A percentile compares a stretch with the other conserved stretches of the same genome.
Evolutionary conservation across 495 filamentous ascomycete genomes (phyloP).

Genomic region (Annulohypoxylon moriforme): DNA sequence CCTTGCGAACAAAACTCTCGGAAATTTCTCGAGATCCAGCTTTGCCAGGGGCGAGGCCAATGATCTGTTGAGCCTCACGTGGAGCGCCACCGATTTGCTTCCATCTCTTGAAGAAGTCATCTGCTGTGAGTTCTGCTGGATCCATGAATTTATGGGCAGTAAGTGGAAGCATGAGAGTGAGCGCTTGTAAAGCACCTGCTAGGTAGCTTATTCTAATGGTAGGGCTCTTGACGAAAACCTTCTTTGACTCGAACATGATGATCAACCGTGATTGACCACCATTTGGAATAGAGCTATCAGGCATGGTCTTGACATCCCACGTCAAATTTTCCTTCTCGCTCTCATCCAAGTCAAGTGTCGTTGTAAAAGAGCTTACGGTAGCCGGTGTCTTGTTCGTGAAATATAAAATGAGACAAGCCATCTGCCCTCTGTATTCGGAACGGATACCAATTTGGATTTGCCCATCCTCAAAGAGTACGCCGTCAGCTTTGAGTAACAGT

Average conservation of each 20-base stretch:
- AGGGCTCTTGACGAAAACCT: conserved; percentile 83
- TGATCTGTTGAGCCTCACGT: conserved; percentile 87
- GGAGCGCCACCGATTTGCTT: conserved; percentile 93
- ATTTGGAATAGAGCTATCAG: conserved; percentile 81
- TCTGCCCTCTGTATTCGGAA: conserved; percentile 91
- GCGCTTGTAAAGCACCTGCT: conserved; percentile 90
- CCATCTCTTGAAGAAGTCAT: conserved; percentile 99
- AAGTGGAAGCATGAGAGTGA: conserved; percentile 91
- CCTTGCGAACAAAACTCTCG: conserved; percentile 69
- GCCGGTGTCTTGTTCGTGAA: conserved; percentile 92
- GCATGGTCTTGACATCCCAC: conserved; percentile 85
- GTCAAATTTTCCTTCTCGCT: conserved; percentile 75
- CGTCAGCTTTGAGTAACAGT: conserved; percentile 81
- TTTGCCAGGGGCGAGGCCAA: conserved; percentile 68
- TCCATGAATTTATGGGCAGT: conserved; percentile 97
- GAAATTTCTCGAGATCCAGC: conserved; percentile 64
- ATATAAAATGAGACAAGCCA: conserved; percentile 95
- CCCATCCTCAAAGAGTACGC: conserved; percentile 91
- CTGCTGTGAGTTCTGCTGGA: conserved; percentile 78
- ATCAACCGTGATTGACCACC: conserved; percentile 90
- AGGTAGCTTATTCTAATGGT: conserved; percentile 95
- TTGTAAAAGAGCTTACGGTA: conserved; percentile 88
- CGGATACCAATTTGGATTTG: conserved; percentile 94
- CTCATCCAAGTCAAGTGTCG: conserved; percentile 84
- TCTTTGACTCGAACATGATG: conserved; percentile 88